phyloP scores from a whole-genome alignment of 2,329 filamentous ascomycete species.

The Ophiostoma populinum region DNA sequence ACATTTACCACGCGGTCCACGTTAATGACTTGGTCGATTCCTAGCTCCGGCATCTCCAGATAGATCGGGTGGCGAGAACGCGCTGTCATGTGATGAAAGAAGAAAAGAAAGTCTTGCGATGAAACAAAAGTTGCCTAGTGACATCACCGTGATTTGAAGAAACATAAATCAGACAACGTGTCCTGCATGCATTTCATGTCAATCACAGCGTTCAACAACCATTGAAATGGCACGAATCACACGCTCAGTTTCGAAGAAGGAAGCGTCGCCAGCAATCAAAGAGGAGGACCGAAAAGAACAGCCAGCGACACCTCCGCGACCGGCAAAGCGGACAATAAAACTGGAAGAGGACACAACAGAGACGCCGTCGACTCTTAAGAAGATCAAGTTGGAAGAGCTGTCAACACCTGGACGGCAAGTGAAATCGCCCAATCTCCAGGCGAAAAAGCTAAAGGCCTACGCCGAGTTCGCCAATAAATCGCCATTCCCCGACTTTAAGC shows the following conservation, averaged over 20 bases:
- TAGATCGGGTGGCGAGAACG: conserved; percentile 1
- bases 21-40: no score
- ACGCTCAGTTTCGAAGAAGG: neutral
- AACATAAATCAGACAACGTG: no score
- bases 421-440: neutral
- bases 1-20: no score
- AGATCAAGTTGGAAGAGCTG: neutral
- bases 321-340: neutral
- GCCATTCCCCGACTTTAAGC: neutral
- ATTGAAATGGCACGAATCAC: neutral
- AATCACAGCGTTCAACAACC: neutral
- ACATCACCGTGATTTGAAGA: neutral
- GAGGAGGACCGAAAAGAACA: neutral
- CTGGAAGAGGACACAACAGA: neutral
- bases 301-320: neutral
- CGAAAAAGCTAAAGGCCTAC: neutral
- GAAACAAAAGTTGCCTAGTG: neutral
- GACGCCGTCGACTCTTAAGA: neutral
- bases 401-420: neutral
- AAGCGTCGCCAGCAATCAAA: neutral
- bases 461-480: neutral
- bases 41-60: no score
- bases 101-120: neutral
- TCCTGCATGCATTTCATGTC: no score
- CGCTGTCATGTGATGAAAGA: neutral